Conservation (phyloP, 2,329 filamentous ascomycete species). For the Trichophyton simii region DNA sequence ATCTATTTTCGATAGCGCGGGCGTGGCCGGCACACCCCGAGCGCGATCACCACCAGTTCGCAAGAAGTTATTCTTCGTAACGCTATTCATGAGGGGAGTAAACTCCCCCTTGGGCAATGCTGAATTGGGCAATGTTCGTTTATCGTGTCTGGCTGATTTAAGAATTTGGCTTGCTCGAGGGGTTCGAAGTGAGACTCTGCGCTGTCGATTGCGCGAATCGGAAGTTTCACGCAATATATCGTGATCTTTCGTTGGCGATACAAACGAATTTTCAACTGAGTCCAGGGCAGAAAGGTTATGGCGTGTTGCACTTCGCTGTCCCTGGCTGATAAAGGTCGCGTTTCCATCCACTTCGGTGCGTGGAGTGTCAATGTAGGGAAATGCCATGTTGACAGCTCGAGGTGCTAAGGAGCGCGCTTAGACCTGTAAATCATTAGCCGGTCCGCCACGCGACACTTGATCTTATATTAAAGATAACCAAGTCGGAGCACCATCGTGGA, state of each 20-base stretch:
- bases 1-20: conserved; percentile 59
- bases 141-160: conserved; percentile 40
- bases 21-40: conserved; percentile 50
- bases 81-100: conserved; percentile 76
- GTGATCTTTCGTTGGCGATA: conserved; percentile 62
- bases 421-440: not conserved
- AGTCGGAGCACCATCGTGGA: too few relatives aligned
- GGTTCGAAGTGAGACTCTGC: conserved; percentile 52
- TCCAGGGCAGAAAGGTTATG: conserved; percentile 47
- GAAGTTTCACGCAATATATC: conserved; percentile 65
- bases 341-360: conserved; percentile 67
- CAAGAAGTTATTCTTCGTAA: conserved; percentile 55
- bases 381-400: conserved; percentile 42
- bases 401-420: not conserved
- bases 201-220: conserved; percentile 45
- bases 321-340: conserved; percentile 62
- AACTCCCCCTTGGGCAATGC: conserved; percentile 58
- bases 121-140: conserved; percentile 56
- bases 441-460: not conserved
- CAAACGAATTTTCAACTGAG: conserved; percentile 78
- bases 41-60: conserved; percentile 41
- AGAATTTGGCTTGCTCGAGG: conserved; percentile 55
- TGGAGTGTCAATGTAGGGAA: conserved; percentile 68
- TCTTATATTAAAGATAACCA: not conserved
- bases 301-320: conserved; percentile 42